Evolutionary conservation across 805 yeast genomes (phyloP), one percentile per base, ranked within the genome.

Genomic region (Candida dajiaensis): DNA sequence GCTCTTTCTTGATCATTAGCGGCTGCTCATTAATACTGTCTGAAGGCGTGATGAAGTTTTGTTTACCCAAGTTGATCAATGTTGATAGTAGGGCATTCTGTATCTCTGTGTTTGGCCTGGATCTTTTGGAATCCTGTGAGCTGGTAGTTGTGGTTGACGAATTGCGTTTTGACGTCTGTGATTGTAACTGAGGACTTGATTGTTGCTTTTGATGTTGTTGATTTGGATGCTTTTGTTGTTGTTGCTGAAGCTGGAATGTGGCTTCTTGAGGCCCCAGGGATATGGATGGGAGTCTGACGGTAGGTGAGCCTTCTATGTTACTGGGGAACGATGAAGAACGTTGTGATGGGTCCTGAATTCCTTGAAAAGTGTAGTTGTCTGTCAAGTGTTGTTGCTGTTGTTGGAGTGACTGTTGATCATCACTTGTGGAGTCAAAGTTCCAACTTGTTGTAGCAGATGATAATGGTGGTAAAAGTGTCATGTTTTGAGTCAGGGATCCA

Each of bases 61-160:
- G 50, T 25, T 48, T 55, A 1, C 61, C 59, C 26, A 55, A 33
- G 18, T 50, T 50, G 20, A 57, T 54, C 38, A 57, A 42, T 8
- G 59, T 55, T 6, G 59, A 53, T 15, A 57, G 31, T 1, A 57
- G 43, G 2, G 55, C 59, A 36, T 53, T 52, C 25, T 57, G 61
- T 35, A 55, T 55, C 11, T 51, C 51, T 23, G 33, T 35, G 16
- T 45, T 36, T 5, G 49, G 43, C 19, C 33, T 45, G 10, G 36
- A 25, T n/a, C 19, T 6, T 28, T n/a, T 16, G 12, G 36, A 21
- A 21, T 40, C 29, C 8, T 40, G 33, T 18, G 20, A 26, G 10
- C 36, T 40, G 4, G 36, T 11, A 6, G 20, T 36, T 5, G 39
- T 36, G 11, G 16, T 20, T 3, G 22, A 19, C 3, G 39, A 36